Percentiles rank a stretch among this genome's conserved stretches.
Conservation (phyloP, 192 early-diverging fungal genomes). For the Podila minutissima region DNA sequence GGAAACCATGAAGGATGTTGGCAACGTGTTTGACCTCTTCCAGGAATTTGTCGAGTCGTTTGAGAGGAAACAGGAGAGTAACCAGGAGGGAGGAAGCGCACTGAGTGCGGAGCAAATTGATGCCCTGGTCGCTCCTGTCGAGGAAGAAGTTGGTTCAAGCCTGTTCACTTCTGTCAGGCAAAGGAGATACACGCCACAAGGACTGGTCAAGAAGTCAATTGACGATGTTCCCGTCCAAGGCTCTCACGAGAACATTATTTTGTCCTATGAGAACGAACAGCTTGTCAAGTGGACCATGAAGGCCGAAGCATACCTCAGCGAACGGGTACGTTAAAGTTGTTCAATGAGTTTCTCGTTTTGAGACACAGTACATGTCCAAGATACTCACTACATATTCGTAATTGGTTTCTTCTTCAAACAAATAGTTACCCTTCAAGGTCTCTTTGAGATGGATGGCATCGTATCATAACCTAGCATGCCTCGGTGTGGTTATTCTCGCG, state of each 20-base stretch:
- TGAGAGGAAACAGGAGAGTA: constrained; percentile 38
- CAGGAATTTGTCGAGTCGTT: constrained; percentile 24
- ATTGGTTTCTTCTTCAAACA: not conserved
- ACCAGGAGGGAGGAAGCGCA: constrained; percentile 9
- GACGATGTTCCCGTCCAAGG: constrained; percentile 18
- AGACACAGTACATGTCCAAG: not conserved
- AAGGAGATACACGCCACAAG: constrained; percentile 25
- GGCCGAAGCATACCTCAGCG: constrained; percentile 16
- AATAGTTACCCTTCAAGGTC: constrained; percentile 7
- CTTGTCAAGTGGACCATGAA: constrained; percentile 24
- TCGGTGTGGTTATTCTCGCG: constrained; percentile 18
- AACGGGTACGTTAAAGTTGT: constrained; percentile 13
- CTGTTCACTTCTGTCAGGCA: constrained; percentile 19
- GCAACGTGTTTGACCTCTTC: constrained; percentile 44
- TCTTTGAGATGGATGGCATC: constrained; percentile 34
- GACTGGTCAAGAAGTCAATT: constrained; percentile 19
- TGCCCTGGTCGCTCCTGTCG: constrained; percentile 27
- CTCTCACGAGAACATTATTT: constrained; percentile 13
- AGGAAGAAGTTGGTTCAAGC: constrained; percentile 12
- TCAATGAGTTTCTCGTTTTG: not conserved
- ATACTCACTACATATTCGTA: not conserved
- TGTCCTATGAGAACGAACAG: constrained; percentile 39
- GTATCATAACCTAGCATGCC: constrained; percentile 23
- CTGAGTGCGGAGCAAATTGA: constrained; percentile 35
- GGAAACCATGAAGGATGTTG: constrained; percentile 25